Base-by-base conservation (phyloP, 768 basidiomycete genomes). In the Xerocomus brunneocitrinus region DNA sequence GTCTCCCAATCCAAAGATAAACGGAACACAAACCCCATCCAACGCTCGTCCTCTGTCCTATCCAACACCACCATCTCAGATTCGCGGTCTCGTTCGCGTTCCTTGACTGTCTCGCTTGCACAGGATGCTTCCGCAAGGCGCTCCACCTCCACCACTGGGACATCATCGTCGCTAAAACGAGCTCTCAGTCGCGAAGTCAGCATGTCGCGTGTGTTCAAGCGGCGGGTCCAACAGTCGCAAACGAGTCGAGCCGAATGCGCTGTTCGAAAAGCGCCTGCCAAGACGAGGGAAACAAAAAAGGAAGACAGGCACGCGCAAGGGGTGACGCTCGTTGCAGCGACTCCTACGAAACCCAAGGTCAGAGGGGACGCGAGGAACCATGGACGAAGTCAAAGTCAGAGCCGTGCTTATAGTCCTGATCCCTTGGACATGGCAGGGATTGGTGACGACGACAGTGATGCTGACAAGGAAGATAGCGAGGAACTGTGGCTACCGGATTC, bases 131-230 rank as follows among this genome's bases (percentile, higher is more conserved):
- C 70, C 32, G 63, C 67, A 16, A 69, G 72, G 39, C 70, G 73
- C n/a, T 57, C 64, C 53, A 55, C 62, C 73, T 22, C 60, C 12
- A 42, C 43, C 13, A 59, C 72, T 62, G 45, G 72, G 72, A 62
- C 73, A 67, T 53, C 62, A 0, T 64, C 65, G 8, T 66, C 70
- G 6, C 80, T 81, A 62, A 81, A 80, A 56, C 76, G 79, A 9
- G 70, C 79, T 1, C 68, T 89, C n/a, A 82, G 76, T 53, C 77
- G 85, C 31, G 87, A 90, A 64, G 75, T 89, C 57, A 89, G 85
- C 69, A 91, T 90, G 88, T 82, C 83, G 16, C 77, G 86, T 31
- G 78, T 71, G 24, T 88, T 89, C 70, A 87, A 82, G 62, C 75
- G 75, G 43, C 52, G 76, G 59, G 53, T 56, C 53, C 53, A 59